Evolutionary conservation across 306 rosid genomes (phyloP).

Genomic region (Aeschynomene evenia): DNA sequence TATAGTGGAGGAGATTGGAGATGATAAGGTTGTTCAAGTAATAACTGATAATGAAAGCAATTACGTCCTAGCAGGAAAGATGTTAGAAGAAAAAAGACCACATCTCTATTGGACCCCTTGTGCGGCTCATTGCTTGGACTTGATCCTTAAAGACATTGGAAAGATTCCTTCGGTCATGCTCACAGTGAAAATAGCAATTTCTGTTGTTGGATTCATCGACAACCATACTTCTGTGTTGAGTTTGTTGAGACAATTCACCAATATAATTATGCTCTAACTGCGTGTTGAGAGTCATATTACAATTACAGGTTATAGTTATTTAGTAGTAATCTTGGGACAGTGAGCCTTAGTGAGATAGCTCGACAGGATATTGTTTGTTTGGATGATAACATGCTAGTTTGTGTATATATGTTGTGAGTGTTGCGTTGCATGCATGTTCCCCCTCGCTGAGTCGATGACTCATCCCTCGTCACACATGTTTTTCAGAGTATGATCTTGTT

Average conservation of each 20-base stretch:
- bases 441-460: no score
- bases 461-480: no score
- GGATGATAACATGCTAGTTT: no score
- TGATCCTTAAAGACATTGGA: neutral
- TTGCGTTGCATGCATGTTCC: no score
- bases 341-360: no score
- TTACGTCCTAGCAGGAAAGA: neutral
- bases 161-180: neutral
- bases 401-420: no score
- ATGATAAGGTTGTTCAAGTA: neutral
- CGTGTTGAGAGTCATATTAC: no score
- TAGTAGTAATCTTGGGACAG: no score
- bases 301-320: no score
- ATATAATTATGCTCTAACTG: no score
- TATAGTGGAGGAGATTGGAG: neutral
- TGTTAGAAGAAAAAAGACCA: neutral
- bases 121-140: neutral
- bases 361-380: no score
- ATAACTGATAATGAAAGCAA: neutral
- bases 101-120: neutral
- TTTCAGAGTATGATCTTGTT: no score
- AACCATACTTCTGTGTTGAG: neutral
- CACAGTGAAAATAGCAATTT: neutral
- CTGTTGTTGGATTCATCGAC: neutral
- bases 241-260: neutral